phyloP scores from a whole-genome alignment of 306 rosid species.

The Lathyrus sativus region DNA sequence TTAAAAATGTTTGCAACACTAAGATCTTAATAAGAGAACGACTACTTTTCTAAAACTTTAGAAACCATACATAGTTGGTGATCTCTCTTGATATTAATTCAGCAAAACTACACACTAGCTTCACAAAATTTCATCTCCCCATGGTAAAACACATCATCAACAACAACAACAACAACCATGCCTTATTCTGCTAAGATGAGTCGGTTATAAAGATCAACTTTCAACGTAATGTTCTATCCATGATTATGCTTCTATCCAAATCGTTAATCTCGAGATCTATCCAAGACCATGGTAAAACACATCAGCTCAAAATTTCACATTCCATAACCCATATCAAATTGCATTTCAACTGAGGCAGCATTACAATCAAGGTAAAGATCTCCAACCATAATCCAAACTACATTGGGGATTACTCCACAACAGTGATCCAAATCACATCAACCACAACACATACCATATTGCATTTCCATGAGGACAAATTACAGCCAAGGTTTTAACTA shows the following conservation, averaged over 20 bases:
- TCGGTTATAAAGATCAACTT: too few species aligned
- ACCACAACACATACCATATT: too few species aligned
- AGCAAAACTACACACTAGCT: constrained; percentile 4
- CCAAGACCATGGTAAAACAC: not conserved
- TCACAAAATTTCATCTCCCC: constrained; percentile 13
- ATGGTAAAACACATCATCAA: not conserved
- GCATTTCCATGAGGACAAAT: too few species aligned
- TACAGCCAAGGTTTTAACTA: too few species aligned
- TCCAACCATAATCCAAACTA: not conserved
- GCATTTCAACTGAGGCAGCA: constrained; percentile 8
- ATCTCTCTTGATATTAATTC: not conserved
- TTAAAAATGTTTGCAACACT: not conserved
- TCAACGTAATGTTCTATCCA: too few species aligned
- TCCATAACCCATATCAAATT: constrained; percentile 25
- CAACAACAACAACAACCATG: not conserved
- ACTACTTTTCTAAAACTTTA: constrained; percentile 1
- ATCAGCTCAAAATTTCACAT: not conserved
- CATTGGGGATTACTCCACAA: not conserved
- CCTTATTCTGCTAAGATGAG: too few species aligned
- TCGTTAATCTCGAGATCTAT: too few species aligned
- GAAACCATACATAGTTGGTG: not conserved
- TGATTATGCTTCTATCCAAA: too few species aligned
- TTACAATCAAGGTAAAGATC: not conserved
- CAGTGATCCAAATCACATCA: too few species aligned
- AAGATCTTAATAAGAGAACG: constrained; percentile 14